Evolutionary conservation across 306 rosid species (phyloP), one percentile per base, ranked within the genome.

Genomic region (Cucurbita pepo): DNA sequence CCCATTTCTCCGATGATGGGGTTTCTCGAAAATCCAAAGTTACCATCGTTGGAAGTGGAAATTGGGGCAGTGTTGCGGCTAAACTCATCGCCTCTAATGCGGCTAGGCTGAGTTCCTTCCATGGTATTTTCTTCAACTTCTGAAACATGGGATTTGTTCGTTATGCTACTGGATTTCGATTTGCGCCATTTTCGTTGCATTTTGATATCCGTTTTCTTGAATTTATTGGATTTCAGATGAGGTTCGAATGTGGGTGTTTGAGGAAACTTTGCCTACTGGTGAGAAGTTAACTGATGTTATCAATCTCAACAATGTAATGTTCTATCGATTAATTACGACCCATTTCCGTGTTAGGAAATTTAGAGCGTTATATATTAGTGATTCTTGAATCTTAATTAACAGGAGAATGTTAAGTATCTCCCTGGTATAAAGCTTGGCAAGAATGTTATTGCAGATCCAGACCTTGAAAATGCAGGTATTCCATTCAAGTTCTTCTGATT

Each of bases 1-100:
- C 57, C 75, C 71, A 38, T 75, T 14, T n/a, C 80, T 77, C 79
- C 16, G 81, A 58, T 40, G 70, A 75, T 72, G 88, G 70, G 54
- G 80, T 71, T 76, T 11, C 83, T 6, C 34, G 3, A 37, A 85
- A 82, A 82, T 89, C 88, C 80, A 94, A 76, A 80, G 92, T 94
- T 79, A 77, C 97, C n/a, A 72, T 94, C 21, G 81, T 91, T 51
- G 99, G 99, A 7, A 94, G 99, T 55, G 99, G 97, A 55, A 91
- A 90, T 53, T 94, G 97, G 97, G 99, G 99, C 12, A 89, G 95
- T 74, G 97, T 94, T 36, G 97, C 99, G 1, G 80, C 95, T 47
- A 90, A 85, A 85, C 97, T 94, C 82, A 85, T 91, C 80, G 99
- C 99, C 47, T 89, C 91, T 43, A 90, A 94, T 78, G 80, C 99